A percentile compares a stretch with the other conserved stretches of the same genome.
Evolutionary conservation across 208 protist species (phyloP).

Genomic region (Balamuthia mandrillaris): DNA sequence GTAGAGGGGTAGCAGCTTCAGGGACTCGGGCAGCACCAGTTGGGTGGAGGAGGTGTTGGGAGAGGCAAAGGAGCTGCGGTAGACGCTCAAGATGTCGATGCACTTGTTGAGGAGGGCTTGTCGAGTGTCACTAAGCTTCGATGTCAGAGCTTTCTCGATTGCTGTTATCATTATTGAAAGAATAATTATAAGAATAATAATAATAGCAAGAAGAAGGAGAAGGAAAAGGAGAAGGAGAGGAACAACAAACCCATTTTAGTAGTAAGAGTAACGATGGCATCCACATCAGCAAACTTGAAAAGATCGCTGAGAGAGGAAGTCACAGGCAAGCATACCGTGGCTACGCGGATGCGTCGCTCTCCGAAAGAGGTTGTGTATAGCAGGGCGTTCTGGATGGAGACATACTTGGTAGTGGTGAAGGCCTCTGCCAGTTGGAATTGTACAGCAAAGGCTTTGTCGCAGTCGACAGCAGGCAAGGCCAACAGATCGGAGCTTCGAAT

Average conservation of each 20-base stretch:
- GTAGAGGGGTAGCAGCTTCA: constrained; percentile 24
- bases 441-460: constrained; percentile 79
- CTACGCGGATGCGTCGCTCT: constrained; percentile 75
- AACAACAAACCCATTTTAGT: constrained; percentile 50
- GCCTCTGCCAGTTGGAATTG: constrained; percentile 51
- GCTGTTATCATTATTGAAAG: not conserved
- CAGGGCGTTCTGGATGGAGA: constrained; percentile 71
- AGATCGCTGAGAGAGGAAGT: constrained; percentile 39
- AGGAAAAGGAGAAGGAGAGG: not conserved
- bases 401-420: constrained; percentile 6
- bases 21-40: constrained; percentile 10
- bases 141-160: constrained; percentile 3
- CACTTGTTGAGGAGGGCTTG: not conserved
- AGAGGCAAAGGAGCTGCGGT: constrained; percentile 3
- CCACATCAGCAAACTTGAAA: constrained; percentile 53
- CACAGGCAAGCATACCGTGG: constrained; percentile 70
- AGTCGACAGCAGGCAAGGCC: constrained; percentile 84
- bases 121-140: not conserved
- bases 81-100: not conserved
- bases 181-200: not conserved
- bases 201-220: not conserved
- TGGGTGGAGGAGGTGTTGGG: not conserved
- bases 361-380: constrained; percentile 76
- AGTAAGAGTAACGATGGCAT: constrained; percentile 58
- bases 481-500: constrained; percentile 89